Base-by-base conservation (phyloP, 768 basidiomycete species). In the Austroboletus festivus region DNA sequence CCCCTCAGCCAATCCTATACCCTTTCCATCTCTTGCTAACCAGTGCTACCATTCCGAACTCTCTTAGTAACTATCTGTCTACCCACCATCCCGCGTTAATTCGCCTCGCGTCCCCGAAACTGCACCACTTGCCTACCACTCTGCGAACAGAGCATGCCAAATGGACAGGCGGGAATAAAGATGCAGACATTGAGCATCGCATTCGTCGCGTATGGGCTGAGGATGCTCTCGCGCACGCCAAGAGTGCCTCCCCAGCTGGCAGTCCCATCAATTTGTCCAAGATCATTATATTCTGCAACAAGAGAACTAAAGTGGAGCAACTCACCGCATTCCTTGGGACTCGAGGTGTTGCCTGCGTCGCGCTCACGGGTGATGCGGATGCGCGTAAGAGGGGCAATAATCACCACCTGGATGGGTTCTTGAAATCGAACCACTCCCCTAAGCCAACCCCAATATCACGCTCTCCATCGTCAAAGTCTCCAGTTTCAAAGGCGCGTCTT, bases 201-300 rank as follows among this genome's bases (percentile, higher is more conserved):
- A 72, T 94, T 31, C 77, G 83, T 23, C 67, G 76, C 16, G 81
- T 93, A 20, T 93, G 92, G 85, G 79, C 81, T 1, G 80, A 81
- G 26, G 87, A 90, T 55, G 73, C 80, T 3, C 47, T 68, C 23
- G 45, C 45, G 18, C 60, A 62, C 20, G 59, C 63, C 4, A 70
- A 64, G 47, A 58, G 52, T 42, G 44, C 62, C 23, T 34, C 53
- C 33, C 53, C 57, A 20, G 9, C 37, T 6, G 47, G 59, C 23
- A 54, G 53, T 16, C 64, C 59, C 22, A 60, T 57, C 1, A 54
- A 62, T 21, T 72, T 83, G 44, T 82, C 82, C 41, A 89, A 88
- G 63, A 69, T 93, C 13, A 71, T 96, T 40, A 71, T 96, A 10
- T 95, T 96, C 63, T 86, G 85, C 62, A 96, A 95, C 69, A 83